Conservation (phyloP, 2,329 filamentous ascomycete genomes). For the Metarhizium album region DNA sequence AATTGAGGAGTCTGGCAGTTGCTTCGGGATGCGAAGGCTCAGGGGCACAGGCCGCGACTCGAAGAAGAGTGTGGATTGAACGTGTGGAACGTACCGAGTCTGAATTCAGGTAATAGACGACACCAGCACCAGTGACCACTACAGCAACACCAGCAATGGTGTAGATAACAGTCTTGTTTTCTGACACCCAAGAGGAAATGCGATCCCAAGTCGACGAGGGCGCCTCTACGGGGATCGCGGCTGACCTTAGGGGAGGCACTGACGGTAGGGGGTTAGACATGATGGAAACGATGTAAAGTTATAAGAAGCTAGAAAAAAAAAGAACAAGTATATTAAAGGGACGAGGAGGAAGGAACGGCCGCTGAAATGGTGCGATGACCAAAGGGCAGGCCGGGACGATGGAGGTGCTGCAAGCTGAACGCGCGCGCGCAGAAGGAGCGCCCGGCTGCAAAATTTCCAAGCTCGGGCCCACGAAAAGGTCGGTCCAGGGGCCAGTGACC, state of each 20-base stretch:
- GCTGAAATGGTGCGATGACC: constrained; percentile 12
- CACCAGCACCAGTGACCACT: constrained; percentile 82
- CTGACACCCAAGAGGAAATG: constrained; percentile 81
- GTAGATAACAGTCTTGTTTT: constrained; percentile 93
- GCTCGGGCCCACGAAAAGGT: constrained; percentile 6
- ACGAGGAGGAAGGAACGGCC: constrained; percentile 16
- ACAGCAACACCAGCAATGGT: constrained; percentile 91
- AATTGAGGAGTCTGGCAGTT: background rate
- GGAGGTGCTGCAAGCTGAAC: constrained; percentile 12
- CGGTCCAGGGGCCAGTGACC: constrained; percentile 9
- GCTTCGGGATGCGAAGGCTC: background rate
- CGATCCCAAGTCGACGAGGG: constrained; percentile 78
- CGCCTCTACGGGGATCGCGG: constrained; percentile 38
- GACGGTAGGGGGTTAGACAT: constrained; percentile 39
- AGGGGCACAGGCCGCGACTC: background rate
- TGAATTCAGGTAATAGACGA: constrained; percentile 76
- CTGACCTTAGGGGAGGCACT: constrained; percentile 33
- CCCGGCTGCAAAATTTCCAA: constrained; percentile 4
- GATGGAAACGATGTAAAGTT: constrained; percentile 19
- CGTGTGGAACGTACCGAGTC: constrained; percentile 35
- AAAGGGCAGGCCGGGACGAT: constrained; percentile 12
- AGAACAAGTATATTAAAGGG: constrained; percentile 12
- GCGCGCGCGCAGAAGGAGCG: constrained; percentile 17
- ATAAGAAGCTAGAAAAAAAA: constrained; percentile 10
- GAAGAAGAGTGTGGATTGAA: background rate